Evolutionary conservation across 1,284 basidiomycete genomes (phyloP), one percentile per base, ranked within the genome.

Genomic region (Xerocomus minutiporus): DNA sequence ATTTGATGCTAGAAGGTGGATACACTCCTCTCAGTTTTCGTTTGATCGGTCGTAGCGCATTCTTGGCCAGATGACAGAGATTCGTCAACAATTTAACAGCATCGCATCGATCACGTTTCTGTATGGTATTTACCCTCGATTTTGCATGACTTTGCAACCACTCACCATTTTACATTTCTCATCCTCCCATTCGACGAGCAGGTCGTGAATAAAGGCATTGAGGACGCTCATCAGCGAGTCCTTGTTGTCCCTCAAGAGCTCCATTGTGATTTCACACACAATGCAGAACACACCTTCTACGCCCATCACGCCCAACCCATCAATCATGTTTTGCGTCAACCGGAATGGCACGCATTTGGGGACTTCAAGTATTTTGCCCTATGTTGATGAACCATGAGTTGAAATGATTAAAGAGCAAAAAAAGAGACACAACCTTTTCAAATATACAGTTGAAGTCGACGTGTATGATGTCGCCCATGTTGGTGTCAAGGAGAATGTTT

Each of bases 361-460:
- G 2, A 91, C 88, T 62, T 96, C 93, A 43, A 99, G 80, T 2
- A 80, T 81, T 73, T 90, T 91, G 1, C 92, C 93, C 88, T 93
- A 53, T 25, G 41, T 12, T 2, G 13, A 9, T 6, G 8, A 20
- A 17, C n/a, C 7, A 20, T 38, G 8, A 38, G 17, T 9, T 20
- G 17, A 20, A 38, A 34, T 8, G 23, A 25, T 8, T n/a, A 11
- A 15, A 8, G 15, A 26, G 42, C n/a, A 8, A 13, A 4, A 23
- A 6, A 31, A 6, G 2, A 23, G 3, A 56, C 69, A 29, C 35
- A 6, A 20, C 53, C 31, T 93, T 96, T 61, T 99, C 97, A 62
- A 99, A 99, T 11, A 99, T 77, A 72, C 96, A 98, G 68, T 99
- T 98, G 63, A 99, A 93, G 71, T 99, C 97, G 46, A 99, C 95